Evolutionary conservation across 2,329 filamentous ascomycete species (phyloP).

Genomic region (Talaromyces piceae): DNA sequence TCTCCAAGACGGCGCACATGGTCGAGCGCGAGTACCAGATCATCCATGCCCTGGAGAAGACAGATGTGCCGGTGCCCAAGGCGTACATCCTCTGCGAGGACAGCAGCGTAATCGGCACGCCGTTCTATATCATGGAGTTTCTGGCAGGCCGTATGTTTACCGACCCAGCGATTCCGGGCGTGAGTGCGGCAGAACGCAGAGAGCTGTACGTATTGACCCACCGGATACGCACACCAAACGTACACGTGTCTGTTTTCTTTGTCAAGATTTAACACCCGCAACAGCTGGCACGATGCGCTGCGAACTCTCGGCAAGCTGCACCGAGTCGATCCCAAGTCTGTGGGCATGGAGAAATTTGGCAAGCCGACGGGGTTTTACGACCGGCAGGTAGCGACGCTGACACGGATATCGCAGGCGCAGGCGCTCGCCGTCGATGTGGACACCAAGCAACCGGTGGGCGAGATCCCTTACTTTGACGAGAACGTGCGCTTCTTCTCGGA

Average conservation of each 20-base stretch:
- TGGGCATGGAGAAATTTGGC: constrained; percentile 68
- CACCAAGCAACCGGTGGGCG: constrained; percentile 66
- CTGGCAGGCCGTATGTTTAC: constrained; percentile 90
- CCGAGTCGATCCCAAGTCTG: constrained; percentile 56
- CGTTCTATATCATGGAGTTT: constrained; percentile 97
- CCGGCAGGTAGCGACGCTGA: constrained; percentile 78
- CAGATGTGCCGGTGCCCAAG: constrained; percentile 78
- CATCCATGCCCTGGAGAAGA: constrained; percentile 70
- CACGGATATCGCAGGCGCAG: constrained; percentile 69
- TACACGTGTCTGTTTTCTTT: neutral
- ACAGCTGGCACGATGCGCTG: constrained; percentile 73
- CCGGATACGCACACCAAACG: too few species aligned
- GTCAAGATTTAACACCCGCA: neutral
- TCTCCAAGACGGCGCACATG: constrained; percentile 90
- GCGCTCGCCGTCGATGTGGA: constrained; percentile 68
- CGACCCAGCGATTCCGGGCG: constrained; percentile 71
- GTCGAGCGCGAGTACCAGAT: constrained; percentile 94
- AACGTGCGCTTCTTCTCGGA: constrained; percentile 73
- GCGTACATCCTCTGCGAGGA: constrained; percentile 84
- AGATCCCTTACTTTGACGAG: constrained; percentile 74
- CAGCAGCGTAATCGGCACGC: constrained; percentile 67
- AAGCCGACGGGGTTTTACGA: constrained; percentile 70
- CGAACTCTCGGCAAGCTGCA: constrained; percentile 81
- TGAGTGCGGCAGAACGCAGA: constrained; percentile 59
- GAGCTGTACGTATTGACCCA: constrained; percentile 61